phyloP scores from a whole-genome alignment of 352 stramenopile species.

The Pythium aristosporum region DNA sequence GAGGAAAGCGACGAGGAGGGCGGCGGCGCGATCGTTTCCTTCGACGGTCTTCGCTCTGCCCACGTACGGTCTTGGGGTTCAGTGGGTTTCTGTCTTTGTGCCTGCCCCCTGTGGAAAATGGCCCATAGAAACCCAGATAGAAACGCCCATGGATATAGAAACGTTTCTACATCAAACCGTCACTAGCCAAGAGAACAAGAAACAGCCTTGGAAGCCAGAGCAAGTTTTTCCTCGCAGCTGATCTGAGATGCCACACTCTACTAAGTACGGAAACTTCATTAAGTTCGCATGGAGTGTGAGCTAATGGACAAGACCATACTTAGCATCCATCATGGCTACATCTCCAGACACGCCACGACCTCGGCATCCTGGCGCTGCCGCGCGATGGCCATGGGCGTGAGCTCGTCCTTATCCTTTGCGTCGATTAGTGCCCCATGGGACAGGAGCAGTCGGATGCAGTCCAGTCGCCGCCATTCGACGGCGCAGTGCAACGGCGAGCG shows the following conservation, averaged over 20 bases:
- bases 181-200: constrained; percentile 9
- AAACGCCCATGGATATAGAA: constrained; percentile 26
- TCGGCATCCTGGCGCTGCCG: constrained; percentile 19
- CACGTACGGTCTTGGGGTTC: neutral
- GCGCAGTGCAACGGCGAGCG: constrained; percentile 73
- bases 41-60: constrained; percentile 15
- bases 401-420: constrained; percentile 40
- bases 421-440: constrained; percentile 33
- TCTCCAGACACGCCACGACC: constrained; percentile 21
- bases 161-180: constrained; percentile 5
- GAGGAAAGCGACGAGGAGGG: too few species aligned
- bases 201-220: constrained; percentile 24
- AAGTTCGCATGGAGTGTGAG: neutral
- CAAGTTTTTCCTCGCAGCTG: neutral
- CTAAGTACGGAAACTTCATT: constrained; percentile 15
- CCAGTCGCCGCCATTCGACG: constrained; percentile 65
- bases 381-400: constrained; percentile 41
- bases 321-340: constrained; percentile 3
- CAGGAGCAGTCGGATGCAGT: constrained; percentile 58
- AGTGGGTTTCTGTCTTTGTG: constrained; percentile 2
- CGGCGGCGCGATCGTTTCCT: constrained; percentile 17
- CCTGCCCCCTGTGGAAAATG: constrained; percentile 7
- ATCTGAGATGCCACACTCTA: neutral
- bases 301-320: constrained; percentile 10
- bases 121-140: constrained; percentile 28